Percentiles rank a stretch among this genome's conserved stretches.
phyloP scores from a whole-genome alignment of 164 flowering plant genomes.

The Nymphaea colorata region DNA sequence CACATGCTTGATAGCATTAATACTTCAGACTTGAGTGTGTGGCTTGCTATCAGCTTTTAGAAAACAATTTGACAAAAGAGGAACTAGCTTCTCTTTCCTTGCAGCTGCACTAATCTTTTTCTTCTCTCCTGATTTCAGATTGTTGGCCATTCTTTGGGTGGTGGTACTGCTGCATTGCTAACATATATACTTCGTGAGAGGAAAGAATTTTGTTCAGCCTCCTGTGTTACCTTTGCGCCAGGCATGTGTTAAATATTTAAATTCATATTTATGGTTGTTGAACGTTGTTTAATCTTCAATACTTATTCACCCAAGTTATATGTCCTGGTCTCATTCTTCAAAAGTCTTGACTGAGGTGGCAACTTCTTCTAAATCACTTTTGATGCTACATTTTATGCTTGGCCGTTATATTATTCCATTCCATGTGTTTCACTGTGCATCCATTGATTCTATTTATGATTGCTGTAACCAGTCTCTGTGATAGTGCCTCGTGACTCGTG shows the following conservation, averaged over 20 bases:
- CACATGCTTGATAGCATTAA: not conserved
- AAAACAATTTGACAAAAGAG: not conserved
- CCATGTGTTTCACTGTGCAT: too few relatives aligned
- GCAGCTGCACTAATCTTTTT: not conserved
- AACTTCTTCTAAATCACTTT: too few relatives aligned
- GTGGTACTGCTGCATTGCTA: constrained; percentile 92
- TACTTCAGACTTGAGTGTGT: not conserved
- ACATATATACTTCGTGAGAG: constrained; percentile 90
- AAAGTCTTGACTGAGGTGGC: too few relatives aligned
- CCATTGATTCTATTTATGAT: too few relatives aligned
- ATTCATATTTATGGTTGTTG: not conserved
- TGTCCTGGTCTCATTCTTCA: too few relatives aligned
- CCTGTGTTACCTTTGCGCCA: constrained; percentile 91
- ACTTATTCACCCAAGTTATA: too few relatives aligned
- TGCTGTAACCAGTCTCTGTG: too few relatives aligned
- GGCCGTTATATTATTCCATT: too few relatives aligned
- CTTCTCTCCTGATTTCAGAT: constrained; percentile 31
- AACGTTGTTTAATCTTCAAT: too few relatives aligned
- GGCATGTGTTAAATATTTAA: constrained; percentile 25
- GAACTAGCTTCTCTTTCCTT: not conserved
- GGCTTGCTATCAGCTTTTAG: not conserved
- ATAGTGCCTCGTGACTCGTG: too few relatives aligned
- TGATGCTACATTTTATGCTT: too few relatives aligned
- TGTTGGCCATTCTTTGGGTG: constrained; percentile 97
- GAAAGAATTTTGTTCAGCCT: constrained; percentile 59